phyloP scores from a whole-genome alignment of 768 basidiomycete species.

The Russula foetens region DNA sequence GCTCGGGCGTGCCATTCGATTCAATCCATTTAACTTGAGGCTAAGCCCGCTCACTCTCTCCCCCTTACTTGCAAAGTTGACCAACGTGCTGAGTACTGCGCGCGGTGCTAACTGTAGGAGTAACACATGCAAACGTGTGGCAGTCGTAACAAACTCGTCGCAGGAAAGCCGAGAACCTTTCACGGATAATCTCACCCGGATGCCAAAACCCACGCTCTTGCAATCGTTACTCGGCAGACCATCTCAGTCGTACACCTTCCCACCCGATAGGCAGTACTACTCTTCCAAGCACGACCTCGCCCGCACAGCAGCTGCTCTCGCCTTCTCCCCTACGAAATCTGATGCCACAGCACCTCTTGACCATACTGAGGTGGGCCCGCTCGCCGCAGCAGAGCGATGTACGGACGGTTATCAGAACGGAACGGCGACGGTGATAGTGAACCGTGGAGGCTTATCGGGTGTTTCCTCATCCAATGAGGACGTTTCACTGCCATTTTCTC shows the following conservation, averaged over 20 bases:
- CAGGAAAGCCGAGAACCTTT: neutral
- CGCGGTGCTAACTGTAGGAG: too few relatives aligned
- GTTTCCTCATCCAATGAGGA: neutral
- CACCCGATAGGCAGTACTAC: conserved; percentile 9
- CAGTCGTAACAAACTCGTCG: neutral
- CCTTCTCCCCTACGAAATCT: neutral
- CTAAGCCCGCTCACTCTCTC: too few relatives aligned
- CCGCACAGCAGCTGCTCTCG: conserved; percentile 1
- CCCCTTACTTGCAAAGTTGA: neutral
- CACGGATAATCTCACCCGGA: neutral
- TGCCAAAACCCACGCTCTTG: conserved; percentile 18
- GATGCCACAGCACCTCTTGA: neutral
- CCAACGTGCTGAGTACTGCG: neutral
- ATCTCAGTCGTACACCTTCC: conserved; percentile 10
- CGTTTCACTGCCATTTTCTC: neutral
- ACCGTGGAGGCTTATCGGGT: neutral
- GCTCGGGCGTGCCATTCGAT: too few relatives aligned
- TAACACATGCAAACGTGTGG: neutral
- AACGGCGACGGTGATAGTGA: neutral
- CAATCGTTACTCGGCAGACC: conserved; percentile 17
- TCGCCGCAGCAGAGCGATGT: neutral
- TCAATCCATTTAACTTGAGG: too few relatives aligned
- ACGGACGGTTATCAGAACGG: neutral
- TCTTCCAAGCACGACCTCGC: conserved; percentile 6
- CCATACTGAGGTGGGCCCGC: neutral